phyloP scores from a whole-genome alignment of 164 flowering plant species.

The Nelumbo lutea region DNA sequence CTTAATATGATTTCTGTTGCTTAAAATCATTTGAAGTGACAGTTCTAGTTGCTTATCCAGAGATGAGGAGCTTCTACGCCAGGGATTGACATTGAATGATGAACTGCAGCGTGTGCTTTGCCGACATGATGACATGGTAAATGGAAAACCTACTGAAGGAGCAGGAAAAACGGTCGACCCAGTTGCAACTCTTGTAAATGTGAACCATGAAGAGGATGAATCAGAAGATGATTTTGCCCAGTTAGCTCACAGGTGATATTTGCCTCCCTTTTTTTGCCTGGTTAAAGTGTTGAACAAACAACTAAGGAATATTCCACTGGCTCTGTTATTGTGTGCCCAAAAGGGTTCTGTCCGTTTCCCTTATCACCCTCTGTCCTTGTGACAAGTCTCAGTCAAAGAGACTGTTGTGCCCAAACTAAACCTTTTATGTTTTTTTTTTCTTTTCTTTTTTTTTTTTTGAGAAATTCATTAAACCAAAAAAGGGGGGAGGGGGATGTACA shows the following conservation, averaged over 20 bases:
- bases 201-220: slow-evolving; percentile 83
- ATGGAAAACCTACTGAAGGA: slow-evolving; percentile 34
- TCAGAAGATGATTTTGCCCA: slow-evolving; percentile 90
- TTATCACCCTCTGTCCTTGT: background rate
- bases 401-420: too few species aligned
- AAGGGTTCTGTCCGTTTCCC: too few species aligned
- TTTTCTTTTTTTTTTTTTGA: too few species aligned
- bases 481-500: too few species aligned
- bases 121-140: slow-evolving; percentile 65
- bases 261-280: too few species aligned
- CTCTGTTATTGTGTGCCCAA: too few species aligned
- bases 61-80: slow-evolving; percentile 80
- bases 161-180: slow-evolving; percentile 31
- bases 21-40: slow-evolving; percentile 9
- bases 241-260: slow-evolving; percentile 63
- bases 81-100: slow-evolving; percentile 86
- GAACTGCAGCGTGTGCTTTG: slow-evolving; percentile 73
- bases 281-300: too few species aligned
- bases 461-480: too few species aligned
- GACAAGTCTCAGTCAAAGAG: background rate
- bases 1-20: background rate
- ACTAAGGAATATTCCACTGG: too few species aligned
- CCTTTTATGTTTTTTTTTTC: too few species aligned
- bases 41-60: slow-evolving; percentile 33
- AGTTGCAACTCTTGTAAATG: slow-evolving; percentile 53